These are phyloP conservation scores for Macrolepiota dolichaula DNA, from an alignment of 768 basidiomycete species.

Conservation along the genomic window DNA sequence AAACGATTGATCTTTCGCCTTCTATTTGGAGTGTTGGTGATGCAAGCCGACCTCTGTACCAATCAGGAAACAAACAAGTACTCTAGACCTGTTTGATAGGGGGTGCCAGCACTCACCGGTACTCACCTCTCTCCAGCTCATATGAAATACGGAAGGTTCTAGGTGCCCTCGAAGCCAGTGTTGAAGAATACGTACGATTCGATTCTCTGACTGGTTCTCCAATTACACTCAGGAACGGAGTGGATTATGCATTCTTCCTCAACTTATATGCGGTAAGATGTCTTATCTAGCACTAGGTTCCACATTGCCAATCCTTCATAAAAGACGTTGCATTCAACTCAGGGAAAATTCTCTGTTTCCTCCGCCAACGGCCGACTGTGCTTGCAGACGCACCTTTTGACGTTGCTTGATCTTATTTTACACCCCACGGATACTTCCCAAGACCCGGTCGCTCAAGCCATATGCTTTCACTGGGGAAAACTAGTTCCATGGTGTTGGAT, in stretches of 20 bases:
- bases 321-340: neutral
- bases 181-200: neutral
- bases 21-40: slow-evolving; percentile 50
- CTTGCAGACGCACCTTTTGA: slow-evolving; percentile 1
- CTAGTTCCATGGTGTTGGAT: slow-evolving; percentile 64
- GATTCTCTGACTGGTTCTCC: neutral
- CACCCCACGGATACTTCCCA: neutral
- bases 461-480: slow-evolving; percentile 59
- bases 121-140: neutral
- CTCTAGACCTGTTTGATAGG: neutral
- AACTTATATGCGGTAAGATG: slow-evolving; percentile 5
- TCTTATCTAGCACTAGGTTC: neutral
- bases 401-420: slow-evolving; percentile 1
- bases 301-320: neutral
- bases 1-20: slow-evolving; percentile 57
- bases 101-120: too few relatives aligned
- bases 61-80: neutral
- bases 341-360: neutral
- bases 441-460: slow-evolving; percentile 29
- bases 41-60: slow-evolving; percentile 38
- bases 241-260: slow-evolving; percentile 4
- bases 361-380: neutral
- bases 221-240: neutral
- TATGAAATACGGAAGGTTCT: neutral
- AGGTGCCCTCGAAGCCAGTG: slow-evolving; percentile 3